phyloP scores from a whole-genome alignment of 2,329 filamentous ascomycete genomes.

The Botrytis squamosa region DNA sequence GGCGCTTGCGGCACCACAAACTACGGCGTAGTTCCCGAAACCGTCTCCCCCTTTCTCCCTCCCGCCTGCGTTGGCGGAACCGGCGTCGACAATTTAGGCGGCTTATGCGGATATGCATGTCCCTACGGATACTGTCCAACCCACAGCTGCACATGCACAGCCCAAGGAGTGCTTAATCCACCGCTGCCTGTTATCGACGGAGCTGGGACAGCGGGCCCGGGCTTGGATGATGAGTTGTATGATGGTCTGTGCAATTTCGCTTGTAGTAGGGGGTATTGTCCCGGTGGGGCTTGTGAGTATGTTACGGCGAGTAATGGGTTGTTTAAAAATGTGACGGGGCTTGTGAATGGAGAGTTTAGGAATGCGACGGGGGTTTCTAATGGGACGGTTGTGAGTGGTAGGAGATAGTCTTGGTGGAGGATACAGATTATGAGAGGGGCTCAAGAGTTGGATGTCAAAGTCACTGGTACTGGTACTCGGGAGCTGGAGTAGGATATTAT shows the following conservation, averaged over 20 bases:
- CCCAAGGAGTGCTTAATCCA: not conserved
- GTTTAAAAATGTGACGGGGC: not conserved
- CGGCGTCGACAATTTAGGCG: not conserved
- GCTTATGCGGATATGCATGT: not conserved
- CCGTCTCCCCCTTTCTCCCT: not conserved
- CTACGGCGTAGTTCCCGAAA: not conserved
- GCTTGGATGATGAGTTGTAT: not conserved
- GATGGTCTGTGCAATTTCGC: not conserved
- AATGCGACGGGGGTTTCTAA: not conserved
- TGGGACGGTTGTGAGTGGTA: not conserved
- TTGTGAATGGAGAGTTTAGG: not conserved
- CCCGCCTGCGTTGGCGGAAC: not conserved
- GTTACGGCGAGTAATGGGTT: not conserved
- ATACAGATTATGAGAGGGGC: no score
- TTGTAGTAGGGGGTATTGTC: conserved; percentile 16
- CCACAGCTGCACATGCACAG: not conserved
- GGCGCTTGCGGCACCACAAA: not conserved
- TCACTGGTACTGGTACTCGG: not conserved
- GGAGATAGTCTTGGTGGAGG: not conserved
- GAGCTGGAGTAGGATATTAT: not conserved
- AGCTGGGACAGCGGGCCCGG: not conserved
- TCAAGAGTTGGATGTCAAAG: not conserved
- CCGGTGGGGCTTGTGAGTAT: conserved; percentile 28
- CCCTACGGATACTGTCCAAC: not conserved
- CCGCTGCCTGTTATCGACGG: not conserved